These are phyloP conservation scores for Cryptococcus amylolentus DNA, from an alignment of 1,284 basidiomycete species.

Conservation along the genomic window DNA sequence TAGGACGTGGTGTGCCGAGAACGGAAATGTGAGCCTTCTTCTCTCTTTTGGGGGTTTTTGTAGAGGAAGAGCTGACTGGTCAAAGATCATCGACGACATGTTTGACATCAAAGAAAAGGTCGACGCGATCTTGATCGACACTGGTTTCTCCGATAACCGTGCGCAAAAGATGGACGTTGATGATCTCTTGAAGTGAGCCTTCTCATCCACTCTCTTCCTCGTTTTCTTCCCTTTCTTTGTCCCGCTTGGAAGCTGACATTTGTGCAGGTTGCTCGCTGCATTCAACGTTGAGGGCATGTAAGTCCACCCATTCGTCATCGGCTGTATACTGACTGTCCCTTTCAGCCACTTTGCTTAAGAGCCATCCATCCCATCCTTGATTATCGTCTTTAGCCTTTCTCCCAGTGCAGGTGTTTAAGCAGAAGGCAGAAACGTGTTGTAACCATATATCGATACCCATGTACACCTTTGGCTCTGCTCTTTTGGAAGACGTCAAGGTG, in stretches of 20 bases:
- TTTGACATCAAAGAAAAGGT: constrained; percentile 69
- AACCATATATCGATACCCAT: too few relatives aligned
- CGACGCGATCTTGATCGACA: constrained; percentile 68
- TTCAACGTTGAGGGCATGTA: constrained; percentile 45
- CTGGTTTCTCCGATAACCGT: constrained; percentile 64
- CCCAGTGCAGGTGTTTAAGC: too few relatives aligned
- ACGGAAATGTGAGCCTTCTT: constrained; percentile 60
- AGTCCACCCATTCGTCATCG: constrained; percentile 11
- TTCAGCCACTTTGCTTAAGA: constrained; percentile 11
- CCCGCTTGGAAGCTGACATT: constrained; percentile 4
- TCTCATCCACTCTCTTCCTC: neutral
- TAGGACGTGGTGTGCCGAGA: constrained; percentile 87
- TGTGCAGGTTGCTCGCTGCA: constrained; percentile 31
- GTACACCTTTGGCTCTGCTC: too few relatives aligned
- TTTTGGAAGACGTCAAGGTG: too few relatives aligned
- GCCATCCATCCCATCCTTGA: too few relatives aligned
- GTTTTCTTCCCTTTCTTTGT: too few relatives aligned
- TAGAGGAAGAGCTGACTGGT: neutral
- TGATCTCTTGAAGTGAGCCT: constrained; percentile 68
- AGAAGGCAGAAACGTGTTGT: too few relatives aligned
- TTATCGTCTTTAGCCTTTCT: too few relatives aligned
- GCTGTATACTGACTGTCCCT: neutral
- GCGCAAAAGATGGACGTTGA: constrained; percentile 82
- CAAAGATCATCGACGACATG: constrained; percentile 67
- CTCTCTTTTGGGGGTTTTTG: neutral